A percentile compares a stretch with the other conserved stretches of the same genome.
Evolutionary conservation across 1,284 basidiomycete species (phyloP).

Genomic region (Papiliotrema terrestris): DNA sequence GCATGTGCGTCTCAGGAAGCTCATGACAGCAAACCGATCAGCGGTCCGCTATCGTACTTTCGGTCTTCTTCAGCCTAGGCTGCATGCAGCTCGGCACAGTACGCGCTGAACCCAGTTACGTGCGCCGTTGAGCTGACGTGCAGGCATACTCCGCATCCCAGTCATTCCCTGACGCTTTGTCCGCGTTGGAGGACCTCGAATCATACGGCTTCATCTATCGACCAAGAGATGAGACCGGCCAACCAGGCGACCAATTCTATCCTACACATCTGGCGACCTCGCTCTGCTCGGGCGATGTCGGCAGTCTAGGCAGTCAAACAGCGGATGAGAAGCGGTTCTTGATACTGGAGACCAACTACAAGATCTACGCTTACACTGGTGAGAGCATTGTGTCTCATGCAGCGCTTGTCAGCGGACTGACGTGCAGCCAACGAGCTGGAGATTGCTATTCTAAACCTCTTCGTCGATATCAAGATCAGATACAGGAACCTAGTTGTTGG

Average conservation of each 20-base stretch:
- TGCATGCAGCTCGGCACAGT: slow-evolving; percentile 87
- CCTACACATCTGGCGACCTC: slow-evolving; percentile 97
- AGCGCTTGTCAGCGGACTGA: not conserved
- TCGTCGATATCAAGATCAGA: slow-evolving; percentile 85
- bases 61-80: slow-evolving; percentile 92
- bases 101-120: slow-evolving; percentile 21
- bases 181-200: slow-evolving; percentile 86
- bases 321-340: slow-evolving; percentile 74
- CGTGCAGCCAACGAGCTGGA: slow-evolving; percentile 85
- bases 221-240: slow-evolving; percentile 51
- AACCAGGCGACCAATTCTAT: slow-evolving; percentile 64
- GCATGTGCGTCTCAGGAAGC: slow-evolving; percentile 1
- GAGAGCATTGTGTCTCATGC: slow-evolving; percentile 27
- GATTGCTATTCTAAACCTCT: slow-evolving; percentile 92
- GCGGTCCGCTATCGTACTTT: slow-evolving; percentile 90
- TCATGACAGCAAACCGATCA: slow-evolving; percentile 59
- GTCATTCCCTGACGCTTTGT: slow-evolving; percentile 72
- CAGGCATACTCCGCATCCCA: slow-evolving; percentile 86
- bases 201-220: slow-evolving; percentile 94
- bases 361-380: slow-evolving; percentile 97
- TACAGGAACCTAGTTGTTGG: slow-evolving; percentile 97
- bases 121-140: not conserved
- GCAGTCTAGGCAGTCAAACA: slow-evolving; percentile 5
- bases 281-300: slow-evolving; percentile 56
- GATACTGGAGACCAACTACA: slow-evolving; percentile 97